Base-by-base conservation (phyloP, 2,329 filamentous ascomycete genomes). In the Hypoxylon sp. region DNA sequence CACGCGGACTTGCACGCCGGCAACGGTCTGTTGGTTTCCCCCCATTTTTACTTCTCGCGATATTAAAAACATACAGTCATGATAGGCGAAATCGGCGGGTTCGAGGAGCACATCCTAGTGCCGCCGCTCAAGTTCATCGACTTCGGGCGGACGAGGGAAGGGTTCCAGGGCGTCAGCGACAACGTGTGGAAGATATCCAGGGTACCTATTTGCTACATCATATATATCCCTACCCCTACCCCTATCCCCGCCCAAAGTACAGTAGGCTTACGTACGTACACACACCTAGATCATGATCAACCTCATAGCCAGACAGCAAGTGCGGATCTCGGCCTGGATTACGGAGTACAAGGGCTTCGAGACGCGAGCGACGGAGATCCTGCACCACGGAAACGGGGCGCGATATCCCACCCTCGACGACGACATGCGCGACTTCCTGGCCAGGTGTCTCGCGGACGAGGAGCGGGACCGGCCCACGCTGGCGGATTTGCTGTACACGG, bases 41-140 rank as follows among this genome's bases (percentile, higher is more conserved):
- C 6, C 44, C 38, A 9, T 18, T 20, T 8, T 18, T 5, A 5
- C 9, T 4, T 12, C 2, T 42, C 9, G 4, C 16, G n/a, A 36
- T 45, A 40, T 30, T 64, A 46, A 65, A 20, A 33, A 4, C 24
- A 11, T 11, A 4, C 16, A 65, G 57, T 68, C 9, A 62, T 68
- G 61, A 59, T 68, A 28, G 58, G 58, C 8, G 26, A 36, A 12
- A 16, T 26, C 11, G 50, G 54, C 4, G 38, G 53, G 8, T 62
- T 68, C 18, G 16, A 2, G 16, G 61, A 65, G 50, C 65, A 68
- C 33, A 30, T n/a, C 9, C 6, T 62, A 38, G 24, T 64, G 4
- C 65, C 61, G 4, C 18, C 38, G 8, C 38, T 63, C 5, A 63
- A 63, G 33, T 68, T 68, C 28, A 65, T 63, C 44, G 65, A 68